Percentiles rank a stretch among this genome's conserved stretches.
Conservation (phyloP, 2,329 filamentous ascomycete genomes). For the Talaromyces sp. region DNA sequence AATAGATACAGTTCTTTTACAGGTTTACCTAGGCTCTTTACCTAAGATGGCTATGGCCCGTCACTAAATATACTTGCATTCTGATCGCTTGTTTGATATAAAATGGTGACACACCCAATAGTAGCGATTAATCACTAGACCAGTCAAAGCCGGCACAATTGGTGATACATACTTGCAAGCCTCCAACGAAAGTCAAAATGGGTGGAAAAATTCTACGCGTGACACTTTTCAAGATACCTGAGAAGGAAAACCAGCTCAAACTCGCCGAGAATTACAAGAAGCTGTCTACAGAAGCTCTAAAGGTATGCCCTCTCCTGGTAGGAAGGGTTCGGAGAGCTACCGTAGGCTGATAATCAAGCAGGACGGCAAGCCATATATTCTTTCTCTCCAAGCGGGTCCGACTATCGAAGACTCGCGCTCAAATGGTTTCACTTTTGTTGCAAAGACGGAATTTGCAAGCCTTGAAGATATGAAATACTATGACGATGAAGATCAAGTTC, state of each 20-base stretch:
- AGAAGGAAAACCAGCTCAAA: slow-evolving; percentile 5
- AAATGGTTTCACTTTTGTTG: slow-evolving; percentile 64
- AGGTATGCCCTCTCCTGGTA: background rate
- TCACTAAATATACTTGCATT: background rate
- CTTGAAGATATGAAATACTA: slow-evolving; percentile 70
- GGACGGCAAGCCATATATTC: slow-evolving; percentile 70
- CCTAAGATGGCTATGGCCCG: background rate
- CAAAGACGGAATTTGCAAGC: slow-evolving; percentile 61
- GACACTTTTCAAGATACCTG: slow-evolving; percentile 11
- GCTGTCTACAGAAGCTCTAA: slow-evolving; percentile 1
- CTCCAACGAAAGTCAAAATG: background rate
- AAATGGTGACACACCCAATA: background rate
- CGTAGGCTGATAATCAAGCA: slow-evolving; percentile 30
- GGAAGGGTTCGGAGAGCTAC: too few species aligned
- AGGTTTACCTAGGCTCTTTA: background rate
- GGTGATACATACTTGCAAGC: background rate
- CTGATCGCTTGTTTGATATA: background rate
- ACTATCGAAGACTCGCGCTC: slow-evolving; percentile 57
- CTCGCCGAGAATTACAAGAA: slow-evolving; percentile 8
- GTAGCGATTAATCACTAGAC: background rate
- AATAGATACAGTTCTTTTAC: background rate
- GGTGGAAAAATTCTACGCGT: slow-evolving; percentile 2
- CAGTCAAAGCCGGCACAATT: background rate
- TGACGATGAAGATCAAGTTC: slow-evolving; percentile 57
- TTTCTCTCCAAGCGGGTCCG: slow-evolving; percentile 53